Evolutionary conservation across 1,139 yeast genomes (phyloP), one percentile per base, ranked within the genome.

Genomic region (Wickerhamomyces sp.): DNA sequence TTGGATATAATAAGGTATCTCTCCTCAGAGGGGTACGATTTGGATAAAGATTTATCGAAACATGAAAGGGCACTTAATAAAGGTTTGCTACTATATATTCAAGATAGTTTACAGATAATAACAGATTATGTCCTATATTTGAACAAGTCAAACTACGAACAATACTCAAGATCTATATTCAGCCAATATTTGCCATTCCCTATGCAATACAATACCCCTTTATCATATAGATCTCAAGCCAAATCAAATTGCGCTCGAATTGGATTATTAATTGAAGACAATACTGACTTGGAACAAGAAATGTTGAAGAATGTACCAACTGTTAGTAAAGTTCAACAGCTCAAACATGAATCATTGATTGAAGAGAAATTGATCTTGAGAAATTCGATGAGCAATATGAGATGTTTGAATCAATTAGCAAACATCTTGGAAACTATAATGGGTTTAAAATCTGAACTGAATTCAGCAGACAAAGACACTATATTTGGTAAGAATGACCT

Each of bases 131-230:
- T 81, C 46, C 64, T 82, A 37, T 88, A 76, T 57, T 67, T 84
- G 41, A 76, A 81, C 52, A 70, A 75, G 32, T 68, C 66, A 32
- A 87, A 87, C 63, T 88, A 84, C 62, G 90, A 81, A 53, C 60
- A 69, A 14, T 79, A 75, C 48, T 79, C 91, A 1, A 70, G 94
- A 45, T 81, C 82, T 40, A 62, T 78, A 29, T 82, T 84, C 59
- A 69, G 77, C 34, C 56, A 67, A 5, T 72, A 80, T 51, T 67
- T 87, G 34, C 88, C 93, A 3, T 88, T 88, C 65, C 96, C 96
- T 7, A 79, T 87, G 83, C 91, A 88, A 77, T 88, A 87, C 63
- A 81, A 81, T 50, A 81, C 86, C 37, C 90, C 95, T 0, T 59
- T 84, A 46, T 69, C 71, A 40, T 74, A 77, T 50, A 71, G 77